phyloP scores from a whole-genome alignment of 148 eudicot species.

The Beta vulgaris region DNA sequence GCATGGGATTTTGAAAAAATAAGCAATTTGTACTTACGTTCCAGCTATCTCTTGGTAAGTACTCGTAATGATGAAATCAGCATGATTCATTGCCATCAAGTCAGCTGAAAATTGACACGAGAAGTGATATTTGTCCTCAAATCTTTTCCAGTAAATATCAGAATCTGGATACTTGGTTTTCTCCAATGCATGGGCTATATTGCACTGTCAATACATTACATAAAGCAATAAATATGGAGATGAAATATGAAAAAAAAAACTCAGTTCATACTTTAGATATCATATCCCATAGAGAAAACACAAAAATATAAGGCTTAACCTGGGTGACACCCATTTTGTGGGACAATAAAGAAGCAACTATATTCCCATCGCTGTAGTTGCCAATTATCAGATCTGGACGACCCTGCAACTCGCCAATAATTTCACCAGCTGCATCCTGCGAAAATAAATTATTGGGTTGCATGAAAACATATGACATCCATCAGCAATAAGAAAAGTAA shows the following conservation, averaged over 20 bases:
- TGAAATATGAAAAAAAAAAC: background rate
- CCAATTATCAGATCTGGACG: slow-evolving; percentile 89
- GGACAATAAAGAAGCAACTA: slow-evolving; percentile 82
- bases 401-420: slow-evolving; percentile 80
- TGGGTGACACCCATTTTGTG: slow-evolving; percentile 92
- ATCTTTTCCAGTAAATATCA: slow-evolving; percentile 84
- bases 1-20: background rate
- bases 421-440: slow-evolving; percentile 92
- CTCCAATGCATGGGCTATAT: slow-evolving; percentile 96
- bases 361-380: slow-evolving; percentile 97
- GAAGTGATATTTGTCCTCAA: slow-evolving; percentile 91
- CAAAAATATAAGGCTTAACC: slow-evolving; percentile 36
- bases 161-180: slow-evolving; percentile 99
- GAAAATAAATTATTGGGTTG: slow-evolving; percentile 9
- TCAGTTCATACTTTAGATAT: background rate
- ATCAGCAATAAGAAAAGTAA: background rate
- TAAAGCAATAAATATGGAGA: slow-evolving; percentile 2
- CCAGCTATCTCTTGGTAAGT: slow-evolving; percentile 99
- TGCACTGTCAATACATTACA: slow-evolving; percentile 56
- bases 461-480: background rate
- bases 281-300: no score
- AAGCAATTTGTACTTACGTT: slow-evolving; percentile 58
- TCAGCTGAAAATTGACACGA: slow-evolving; percentile 98
- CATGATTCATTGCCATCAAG: slow-evolving; percentile 84
- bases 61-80: slow-evolving; percentile 96